phyloP scores from a whole-genome alignment of 306 rosid species.

The Carpinus viminea region DNA sequence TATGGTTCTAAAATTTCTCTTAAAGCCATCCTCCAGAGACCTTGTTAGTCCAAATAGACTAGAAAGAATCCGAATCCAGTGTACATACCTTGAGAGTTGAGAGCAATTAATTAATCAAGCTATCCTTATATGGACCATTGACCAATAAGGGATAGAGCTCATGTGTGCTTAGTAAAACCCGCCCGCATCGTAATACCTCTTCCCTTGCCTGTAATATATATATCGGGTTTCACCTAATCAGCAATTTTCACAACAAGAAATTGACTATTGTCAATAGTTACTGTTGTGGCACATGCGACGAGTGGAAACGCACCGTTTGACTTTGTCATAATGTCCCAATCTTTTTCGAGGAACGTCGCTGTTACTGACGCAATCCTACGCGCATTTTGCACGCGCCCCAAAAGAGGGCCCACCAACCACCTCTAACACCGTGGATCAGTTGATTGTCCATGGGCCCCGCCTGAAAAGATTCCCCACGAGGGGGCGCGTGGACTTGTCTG shows the following conservation, averaged over 20 bases:
- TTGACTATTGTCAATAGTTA: not conserved
- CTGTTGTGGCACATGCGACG: not conserved
- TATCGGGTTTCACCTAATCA: no score
- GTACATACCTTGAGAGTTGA: no score
- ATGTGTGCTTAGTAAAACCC: not conserved
- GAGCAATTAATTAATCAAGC: not conserved
- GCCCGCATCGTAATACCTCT: no score
- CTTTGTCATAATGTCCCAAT: not conserved
- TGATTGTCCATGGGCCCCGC: not conserved
- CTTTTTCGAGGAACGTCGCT: not conserved
- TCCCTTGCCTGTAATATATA: no score
- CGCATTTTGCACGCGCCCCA: conserved; percentile 26
- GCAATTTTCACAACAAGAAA: no score
- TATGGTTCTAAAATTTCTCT: no score
- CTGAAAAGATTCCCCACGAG: not conserved
- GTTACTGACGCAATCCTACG: not conserved
- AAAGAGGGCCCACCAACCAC: not conserved
- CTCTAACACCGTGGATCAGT: not conserved
- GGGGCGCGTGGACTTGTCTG: not conserved
- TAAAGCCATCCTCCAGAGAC: no score
- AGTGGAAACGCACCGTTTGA: conserved; percentile 42
- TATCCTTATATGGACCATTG: not conserved
- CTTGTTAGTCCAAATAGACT: no score
- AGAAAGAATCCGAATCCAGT: no score
- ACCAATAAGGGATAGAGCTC: not conserved